A percentile compares a stretch with the other conserved stretches of the same genome.
phyloP scores from a whole-genome alignment of 2,329 filamentous ascomycete species.

The Fusarium continuum region DNA sequence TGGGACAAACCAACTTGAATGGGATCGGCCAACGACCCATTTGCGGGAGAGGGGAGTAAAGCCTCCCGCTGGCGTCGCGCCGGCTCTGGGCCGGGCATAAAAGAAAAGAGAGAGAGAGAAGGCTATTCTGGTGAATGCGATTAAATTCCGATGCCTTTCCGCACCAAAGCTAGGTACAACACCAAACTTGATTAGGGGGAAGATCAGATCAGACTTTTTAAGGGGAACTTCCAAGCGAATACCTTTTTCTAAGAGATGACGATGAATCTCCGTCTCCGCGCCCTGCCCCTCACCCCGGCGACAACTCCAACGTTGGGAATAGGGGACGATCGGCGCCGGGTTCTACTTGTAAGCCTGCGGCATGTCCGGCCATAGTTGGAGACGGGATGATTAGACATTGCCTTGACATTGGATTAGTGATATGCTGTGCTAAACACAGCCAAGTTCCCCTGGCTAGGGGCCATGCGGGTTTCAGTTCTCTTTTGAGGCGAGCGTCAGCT shows the following conservation, averaged over 20 bases:
- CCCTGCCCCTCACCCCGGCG: constrained; percentile 5
- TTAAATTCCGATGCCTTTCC: constrained; percentile 2
- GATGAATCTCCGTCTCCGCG: constrained; percentile 7
- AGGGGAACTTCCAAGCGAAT: constrained; percentile 2
- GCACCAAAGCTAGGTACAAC: neutral
- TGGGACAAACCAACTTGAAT: constrained; percentile 13
- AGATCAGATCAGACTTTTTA: constrained; percentile 6
- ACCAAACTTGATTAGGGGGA: neutral
- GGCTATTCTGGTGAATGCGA: neutral
- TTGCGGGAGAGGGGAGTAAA: constrained; percentile 18
- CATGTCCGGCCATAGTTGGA: constrained; percentile 6
- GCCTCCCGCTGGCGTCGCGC: constrained; percentile 24
- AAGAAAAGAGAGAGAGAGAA: constrained; percentile 7
- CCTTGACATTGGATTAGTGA: too few species aligned
- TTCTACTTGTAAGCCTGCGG: constrained; percentile 21
- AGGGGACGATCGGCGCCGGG: constrained; percentile 16
- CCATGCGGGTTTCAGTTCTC: constrained; percentile 33
- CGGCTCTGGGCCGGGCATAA: constrained; percentile 27
- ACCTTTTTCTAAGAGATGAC: constrained; percentile 22
- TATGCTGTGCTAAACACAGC: too few species aligned
- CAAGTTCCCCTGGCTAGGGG: constrained; percentile 14
- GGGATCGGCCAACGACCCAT: constrained; percentile 6
- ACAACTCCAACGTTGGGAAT: constrained; percentile 14
- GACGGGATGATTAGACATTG: constrained; percentile 8
- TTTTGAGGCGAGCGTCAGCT: constrained; percentile 30